Base-by-base conservation (phyloP, 441 rosid species). In the Macaranga tanarius region DNA sequence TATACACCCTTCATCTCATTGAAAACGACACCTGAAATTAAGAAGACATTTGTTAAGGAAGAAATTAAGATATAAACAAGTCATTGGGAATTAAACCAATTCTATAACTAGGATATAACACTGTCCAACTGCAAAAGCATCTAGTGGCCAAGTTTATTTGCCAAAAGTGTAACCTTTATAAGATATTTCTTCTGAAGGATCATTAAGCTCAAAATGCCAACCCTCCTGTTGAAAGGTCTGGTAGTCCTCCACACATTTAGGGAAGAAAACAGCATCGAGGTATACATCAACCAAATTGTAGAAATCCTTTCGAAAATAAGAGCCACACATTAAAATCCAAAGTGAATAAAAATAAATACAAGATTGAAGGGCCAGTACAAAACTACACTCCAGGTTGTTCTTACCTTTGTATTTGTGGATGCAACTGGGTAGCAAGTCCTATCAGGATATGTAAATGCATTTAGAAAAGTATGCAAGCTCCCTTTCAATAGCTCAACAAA, bases 1-100 rank as follows among this genome's bases (percentile, higher is more conserved):
- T 95, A 95, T 74, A 95, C 97, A 76, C 99, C 97, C 84, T 95
- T 95, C 99, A 95, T 95, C 87, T 95, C 99, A 79, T 95, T 95
- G 74, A 95, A 92, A 68, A 95, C 97, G 81, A 95, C 97, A 55
- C 99, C 99, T 95, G 85, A 80, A 73, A 79, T 67, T 63, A 55
- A 71, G 61, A 72, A 71, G 15, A 26, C 58, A 42, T 20, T 44
- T 55, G 74, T 64, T 51, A 70, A 62, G 69, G 6, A 74, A 58
- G 62, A 59, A 70, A 55, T 63, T 22, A 62, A 72, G 23, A 26
- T 26, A 42, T 17, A 54, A 10, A 13, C 52, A 72, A 48, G 25
- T 28, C 12, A 45, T 45, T 10, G 45, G 55, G 25, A 57, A 25
- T 4, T 16, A 8, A 23, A 40, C 17, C 16, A 45, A 45, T 55